phyloP scores from a whole-genome alignment of 2,329 filamentous ascomycete genomes.

The Trematosphaeria pertusa region DNA sequence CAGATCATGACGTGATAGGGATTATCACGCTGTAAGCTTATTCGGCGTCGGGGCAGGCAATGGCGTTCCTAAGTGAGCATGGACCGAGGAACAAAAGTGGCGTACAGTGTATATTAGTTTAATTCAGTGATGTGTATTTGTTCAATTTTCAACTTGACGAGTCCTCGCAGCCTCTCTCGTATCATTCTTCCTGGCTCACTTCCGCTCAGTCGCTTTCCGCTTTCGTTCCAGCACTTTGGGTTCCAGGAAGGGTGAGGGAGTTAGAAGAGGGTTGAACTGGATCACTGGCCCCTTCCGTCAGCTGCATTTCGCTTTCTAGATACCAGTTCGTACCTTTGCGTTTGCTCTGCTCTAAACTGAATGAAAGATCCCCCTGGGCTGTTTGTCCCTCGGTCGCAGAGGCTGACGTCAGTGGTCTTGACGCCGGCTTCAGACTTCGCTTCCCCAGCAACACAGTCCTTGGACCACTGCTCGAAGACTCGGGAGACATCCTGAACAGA shows the following conservation, averaged over 20 bases:
- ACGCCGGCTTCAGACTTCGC: slow-evolving; percentile 10
- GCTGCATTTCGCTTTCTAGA: neutral
- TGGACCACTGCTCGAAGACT: neutral
- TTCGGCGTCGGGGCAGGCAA: no score
- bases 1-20: no score
- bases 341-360: slow-evolving; percentile 13
- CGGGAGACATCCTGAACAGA: neutral
- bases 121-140: no score
- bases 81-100: no score
- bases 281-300: slow-evolving; percentile 9
- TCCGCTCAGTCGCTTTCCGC: slow-evolving; percentile 9
- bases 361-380: slow-evolving; percentile 7
- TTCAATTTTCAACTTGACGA: no score
- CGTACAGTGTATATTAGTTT: no score
- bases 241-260: slow-evolving; percentile 25
- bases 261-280: slow-evolving; percentile 25
- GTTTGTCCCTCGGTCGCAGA: slow-evolving; percentile 1
- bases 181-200: no score
- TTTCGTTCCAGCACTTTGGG: slow-evolving; percentile 22
- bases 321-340: slow-evolving; percentile 8
- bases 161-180: no score
- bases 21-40: no score
- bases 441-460: slow-evolving; percentile 5
- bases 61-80: no score
- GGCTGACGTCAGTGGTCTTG: slow-evolving; percentile 19